A percentile compares a stretch with the other conserved stretches of the same genome.
These are phyloP conservation scores for Parasitella parasitica DNA, from an alignment of 371 early-diverging fungal genomes.

Conservation along the genomic window DNA sequence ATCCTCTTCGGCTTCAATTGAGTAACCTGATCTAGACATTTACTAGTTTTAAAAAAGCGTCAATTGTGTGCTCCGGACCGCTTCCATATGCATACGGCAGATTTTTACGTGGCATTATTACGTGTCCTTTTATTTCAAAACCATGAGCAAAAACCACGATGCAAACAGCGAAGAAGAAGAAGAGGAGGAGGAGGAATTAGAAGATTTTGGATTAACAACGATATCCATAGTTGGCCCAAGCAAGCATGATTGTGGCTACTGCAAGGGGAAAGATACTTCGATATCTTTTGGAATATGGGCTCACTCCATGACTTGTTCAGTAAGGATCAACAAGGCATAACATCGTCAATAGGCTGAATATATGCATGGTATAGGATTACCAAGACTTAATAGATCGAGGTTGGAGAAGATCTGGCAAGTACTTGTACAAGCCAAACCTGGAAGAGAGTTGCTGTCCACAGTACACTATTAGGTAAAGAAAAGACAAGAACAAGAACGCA, in stretches of 20 bases:
- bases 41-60: too few species aligned
- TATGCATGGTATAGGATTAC: constrained; percentile 60
- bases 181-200: neutral
- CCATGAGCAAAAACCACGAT: neutral
- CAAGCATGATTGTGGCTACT: constrained; percentile 58
- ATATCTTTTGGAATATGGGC: constrained; percentile 58
- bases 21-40: too few species aligned
- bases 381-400: constrained; percentile 68
- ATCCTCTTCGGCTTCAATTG: too few species aligned
- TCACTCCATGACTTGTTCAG: constrained; percentile 44
- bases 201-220: neutral
- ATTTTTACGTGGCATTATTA: neutral
- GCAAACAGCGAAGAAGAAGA: constrained; percentile 6
- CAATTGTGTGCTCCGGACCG: neutral
- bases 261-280: constrained; percentile 46
- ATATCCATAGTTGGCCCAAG: constrained; percentile 35
- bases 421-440: constrained; percentile 65
- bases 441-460: constrained; percentile 67
- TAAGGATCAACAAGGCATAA: constrained; percentile 1
- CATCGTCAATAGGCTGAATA: neutral
- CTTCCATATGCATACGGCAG: neutral
- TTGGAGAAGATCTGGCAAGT: constrained; percentile 69
- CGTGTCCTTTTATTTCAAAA: neutral
- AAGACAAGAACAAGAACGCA: too few species aligned
- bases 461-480: constrained; percentile 60